Evolutionary conservation across 495 filamentous ascomycete species (phyloP).

Genomic region (Penicillium waksmanii): DNA sequence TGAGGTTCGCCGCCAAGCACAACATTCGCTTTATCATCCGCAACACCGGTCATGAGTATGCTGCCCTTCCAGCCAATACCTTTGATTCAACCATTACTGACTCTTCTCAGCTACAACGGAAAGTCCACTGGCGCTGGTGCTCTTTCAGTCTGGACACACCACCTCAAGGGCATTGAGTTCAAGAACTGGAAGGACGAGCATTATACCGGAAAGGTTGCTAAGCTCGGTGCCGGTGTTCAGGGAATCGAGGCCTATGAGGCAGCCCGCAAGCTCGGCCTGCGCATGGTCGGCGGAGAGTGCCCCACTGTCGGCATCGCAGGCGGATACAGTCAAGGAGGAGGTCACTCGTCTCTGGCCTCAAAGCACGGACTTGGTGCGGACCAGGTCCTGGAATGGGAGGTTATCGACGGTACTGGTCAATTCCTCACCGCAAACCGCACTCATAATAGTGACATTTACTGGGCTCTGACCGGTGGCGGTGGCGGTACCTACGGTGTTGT

Average conservation of each 20-base stretch:
- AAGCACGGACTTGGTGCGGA: slow-evolving; percentile 63
- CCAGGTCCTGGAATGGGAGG: slow-evolving; percentile 60
- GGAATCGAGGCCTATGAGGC: slow-evolving; percentile 46
- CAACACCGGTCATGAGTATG: slow-evolving; percentile 57
- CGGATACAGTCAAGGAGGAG: slow-evolving; percentile 62
- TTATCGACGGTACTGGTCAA: slow-evolving; percentile 54
- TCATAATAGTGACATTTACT: slow-evolving; percentile 62
- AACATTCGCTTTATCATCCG: slow-evolving; percentile 64
- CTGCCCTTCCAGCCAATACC: neutral
- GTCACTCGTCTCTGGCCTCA: slow-evolving; percentile 55
- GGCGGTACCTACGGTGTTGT: slow-evolving; percentile 64
- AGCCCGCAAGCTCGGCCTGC: slow-evolving; percentile 27
- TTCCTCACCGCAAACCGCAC: slow-evolving; percentile 50
- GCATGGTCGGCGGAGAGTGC: slow-evolving; percentile 18
- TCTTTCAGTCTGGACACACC: slow-evolving; percentile 57
- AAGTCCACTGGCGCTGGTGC: slow-evolving; percentile 57
- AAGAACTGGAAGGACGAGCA: slow-evolving; percentile 30
- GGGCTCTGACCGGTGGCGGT: slow-evolving; percentile 68
- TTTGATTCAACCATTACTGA: neutral
- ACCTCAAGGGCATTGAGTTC: slow-evolving; percentile 47
- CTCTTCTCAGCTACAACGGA: slow-evolving; percentile 41
- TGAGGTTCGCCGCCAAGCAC: slow-evolving; percentile 54
- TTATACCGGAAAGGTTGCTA: slow-evolving; percentile 54
- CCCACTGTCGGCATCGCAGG: slow-evolving; percentile 35
- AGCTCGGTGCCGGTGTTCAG: slow-evolving; percentile 57